A percentile compares a stretch with the other conserved stretches of the same genome.
These are phyloP conservation scores for Leishmania braziliensis DNA, from an alignment of 208 protist genomes.

Conservation along the genomic window DNA sequence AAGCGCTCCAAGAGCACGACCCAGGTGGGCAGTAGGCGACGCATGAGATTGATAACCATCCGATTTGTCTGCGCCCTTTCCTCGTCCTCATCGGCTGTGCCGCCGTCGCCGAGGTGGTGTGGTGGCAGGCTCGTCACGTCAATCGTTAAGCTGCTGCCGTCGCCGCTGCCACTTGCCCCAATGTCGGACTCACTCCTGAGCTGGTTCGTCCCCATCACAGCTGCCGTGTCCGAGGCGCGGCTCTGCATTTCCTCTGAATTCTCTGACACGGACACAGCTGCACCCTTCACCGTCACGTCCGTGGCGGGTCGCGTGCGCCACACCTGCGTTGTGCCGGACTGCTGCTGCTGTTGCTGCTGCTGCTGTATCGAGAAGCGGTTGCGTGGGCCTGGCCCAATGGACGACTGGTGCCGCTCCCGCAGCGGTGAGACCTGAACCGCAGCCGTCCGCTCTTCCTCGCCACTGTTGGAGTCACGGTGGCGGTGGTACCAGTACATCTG, in stretches of 20 bases:
- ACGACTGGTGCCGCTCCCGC: background rate
- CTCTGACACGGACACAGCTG: background rate
- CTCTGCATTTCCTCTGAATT: background rate
- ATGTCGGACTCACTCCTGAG: background rate
- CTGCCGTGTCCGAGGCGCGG: background rate
- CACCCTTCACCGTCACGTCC: background rate
- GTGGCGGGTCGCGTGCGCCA: background rate
- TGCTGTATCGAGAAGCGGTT: constrained; percentile 20
- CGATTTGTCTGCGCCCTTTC: constrained; percentile 20
- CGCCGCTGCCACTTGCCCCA: background rate
- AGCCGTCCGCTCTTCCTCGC: constrained; percentile 6
- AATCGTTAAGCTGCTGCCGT: background rate
- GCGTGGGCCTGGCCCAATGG: background rate
- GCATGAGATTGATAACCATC: constrained; percentile 43
- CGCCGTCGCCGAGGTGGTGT: constrained; percentile 10
- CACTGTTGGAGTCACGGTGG: background rate
- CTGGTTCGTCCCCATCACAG: background rate
- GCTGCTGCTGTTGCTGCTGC: constrained; percentile 26
- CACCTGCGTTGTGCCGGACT: background rate
- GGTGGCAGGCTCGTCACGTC: constrained; percentile 19
- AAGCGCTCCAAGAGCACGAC: constrained; percentile 59
- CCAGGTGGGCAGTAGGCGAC: constrained; percentile 61
- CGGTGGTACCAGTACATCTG: constrained; percentile 50
- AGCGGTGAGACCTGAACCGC: background rate
- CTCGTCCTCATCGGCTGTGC: constrained; percentile 13